Evolutionary conservation across 352 stramenopile species (phyloP), one percentile per base, ranked within the genome.

Genomic region (Blastocystis sp.): DNA sequence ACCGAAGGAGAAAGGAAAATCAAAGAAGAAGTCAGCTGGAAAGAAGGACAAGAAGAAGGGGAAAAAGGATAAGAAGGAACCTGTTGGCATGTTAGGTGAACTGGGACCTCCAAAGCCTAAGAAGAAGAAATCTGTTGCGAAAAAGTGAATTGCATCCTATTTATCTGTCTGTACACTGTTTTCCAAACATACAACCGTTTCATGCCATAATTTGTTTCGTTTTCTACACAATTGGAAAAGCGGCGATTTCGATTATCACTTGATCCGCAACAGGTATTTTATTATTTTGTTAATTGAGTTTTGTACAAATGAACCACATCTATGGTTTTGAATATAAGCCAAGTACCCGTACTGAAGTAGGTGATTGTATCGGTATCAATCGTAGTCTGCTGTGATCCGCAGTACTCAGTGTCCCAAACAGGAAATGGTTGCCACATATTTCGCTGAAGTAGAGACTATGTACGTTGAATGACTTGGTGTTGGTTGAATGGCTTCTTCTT

Each of bases 321-420:
- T 83, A 83, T 65, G 46, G 71, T 27, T 83, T 83, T 66, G 71
- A 83, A 83, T 27, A 65, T n/a, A 11, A 65, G 11, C 71, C 71
- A 21, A 83, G 71, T 43, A 83, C 71, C 46, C 71, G 71, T 52
- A 65, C 27, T 29, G 51, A 83, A 29, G 71, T 83, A 14, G n/a
- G 27, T 35, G 14, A 19, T 12, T n/a, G 12, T 42, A 51, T 14
- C 0, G 37, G 19, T 9, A 0, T 83, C 1, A 83, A 21, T 3
- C 24, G 1, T 83, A 83, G 71, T 65, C 46, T 43, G 71, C 71
- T 6, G 54, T 83, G 21, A 63, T 83, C 42, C 71, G 71, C 54
- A 83, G 71, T n/a, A 83, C 58, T 27, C 51, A 83, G 9, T 83
- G 71, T 39, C 71, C 71, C 14, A 63, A 83, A 9, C 21, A 65